Evolutionary conservation across 495 filamentous ascomycete genomes (phyloP).

Genomic region (Cenococcum geophilum): DNA sequence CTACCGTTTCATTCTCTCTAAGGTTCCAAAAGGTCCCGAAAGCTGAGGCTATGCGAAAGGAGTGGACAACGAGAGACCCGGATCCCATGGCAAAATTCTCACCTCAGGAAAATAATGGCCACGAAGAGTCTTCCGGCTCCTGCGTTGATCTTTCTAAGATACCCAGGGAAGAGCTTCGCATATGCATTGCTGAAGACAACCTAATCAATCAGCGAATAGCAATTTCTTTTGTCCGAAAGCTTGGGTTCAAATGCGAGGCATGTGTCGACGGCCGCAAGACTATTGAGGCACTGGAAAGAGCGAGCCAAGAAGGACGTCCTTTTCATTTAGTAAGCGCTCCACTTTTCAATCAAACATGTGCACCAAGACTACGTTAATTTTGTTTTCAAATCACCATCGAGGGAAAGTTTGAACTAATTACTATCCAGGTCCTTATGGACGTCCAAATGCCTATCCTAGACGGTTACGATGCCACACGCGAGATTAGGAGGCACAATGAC

Average conservation of each 20-base stretch:
- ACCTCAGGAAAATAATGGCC: slow-evolving; percentile 37
- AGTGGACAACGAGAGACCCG: slow-evolving; percentile 37
- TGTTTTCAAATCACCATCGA: neutral
- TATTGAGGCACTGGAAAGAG: slow-evolving; percentile 73
- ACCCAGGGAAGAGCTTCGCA: slow-evolving; percentile 67
- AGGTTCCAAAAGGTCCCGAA: slow-evolving; percentile 66
- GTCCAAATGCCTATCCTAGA: slow-evolving; percentile 92
- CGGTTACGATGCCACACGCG: slow-evolving; percentile 85
- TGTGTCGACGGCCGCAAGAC: slow-evolving; percentile 81
- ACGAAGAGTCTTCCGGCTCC: slow-evolving; percentile 10
- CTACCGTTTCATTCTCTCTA: slow-evolving; percentile 79
- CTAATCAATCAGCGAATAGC: slow-evolving; percentile 81
- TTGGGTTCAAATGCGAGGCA: slow-evolving; percentile 76
- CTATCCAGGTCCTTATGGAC: slow-evolving; percentile 61
- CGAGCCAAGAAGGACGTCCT: slow-evolving; percentile 60
- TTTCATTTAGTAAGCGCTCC: slow-evolving; percentile 57
- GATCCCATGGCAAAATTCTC: slow-evolving; percentile 54
- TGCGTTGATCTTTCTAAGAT: slow-evolving; percentile 57
- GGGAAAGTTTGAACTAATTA: neutral
- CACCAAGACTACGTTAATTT: no score
- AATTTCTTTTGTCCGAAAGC: slow-evolving; percentile 75
- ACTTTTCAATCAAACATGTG: neutral
- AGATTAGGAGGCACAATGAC: slow-evolving; percentile 67
- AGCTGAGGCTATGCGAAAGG: slow-evolving; percentile 19
- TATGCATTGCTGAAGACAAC: slow-evolving; percentile 91